Conservation (phyloP, 2,329 filamentous ascomycete genomes). For the Gnomoniopsis smithogilvyi region DNA sequence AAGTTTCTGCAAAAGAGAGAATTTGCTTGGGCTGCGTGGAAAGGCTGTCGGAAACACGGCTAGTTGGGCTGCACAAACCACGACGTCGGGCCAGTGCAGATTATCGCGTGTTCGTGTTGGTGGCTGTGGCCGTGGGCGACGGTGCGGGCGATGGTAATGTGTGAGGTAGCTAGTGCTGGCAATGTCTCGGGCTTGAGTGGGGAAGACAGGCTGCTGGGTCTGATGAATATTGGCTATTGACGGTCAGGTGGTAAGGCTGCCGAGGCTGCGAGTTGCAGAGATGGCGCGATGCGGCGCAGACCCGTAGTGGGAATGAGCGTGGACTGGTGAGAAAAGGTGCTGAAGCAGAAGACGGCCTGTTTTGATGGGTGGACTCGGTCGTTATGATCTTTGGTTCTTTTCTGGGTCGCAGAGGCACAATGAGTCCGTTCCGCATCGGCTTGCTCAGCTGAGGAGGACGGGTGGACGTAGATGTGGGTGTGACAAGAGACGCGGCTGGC, state of each 20-base stretch:
- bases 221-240: background rate
- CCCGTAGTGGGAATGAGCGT: background rate
- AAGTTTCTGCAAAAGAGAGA: background rate
- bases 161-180: background rate
- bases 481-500: background rate
- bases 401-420: too few relatives aligned
- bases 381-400: background rate
- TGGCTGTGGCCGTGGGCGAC: background rate
- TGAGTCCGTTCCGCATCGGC: background rate
- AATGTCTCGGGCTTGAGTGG: conserved; percentile 13
- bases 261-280: conserved; percentile 13
- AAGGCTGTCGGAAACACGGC: background rate
- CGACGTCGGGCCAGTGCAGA: conserved; percentile 1
- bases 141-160: background rate
- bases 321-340: background rate
- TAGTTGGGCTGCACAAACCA: conserved; percentile 7
- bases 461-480: background rate
- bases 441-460: background rate
- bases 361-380: background rate
- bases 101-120: conserved; percentile 5
- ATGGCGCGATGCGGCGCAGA: background rate
- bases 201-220: conserved; percentile 7
- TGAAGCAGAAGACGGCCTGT: background rate
- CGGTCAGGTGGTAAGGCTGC: conserved; percentile 1
- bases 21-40: background rate